Base-by-base conservation (phyloP, 2,329 filamentous ascomycete genomes). In the Fusarium sp. region DNA sequence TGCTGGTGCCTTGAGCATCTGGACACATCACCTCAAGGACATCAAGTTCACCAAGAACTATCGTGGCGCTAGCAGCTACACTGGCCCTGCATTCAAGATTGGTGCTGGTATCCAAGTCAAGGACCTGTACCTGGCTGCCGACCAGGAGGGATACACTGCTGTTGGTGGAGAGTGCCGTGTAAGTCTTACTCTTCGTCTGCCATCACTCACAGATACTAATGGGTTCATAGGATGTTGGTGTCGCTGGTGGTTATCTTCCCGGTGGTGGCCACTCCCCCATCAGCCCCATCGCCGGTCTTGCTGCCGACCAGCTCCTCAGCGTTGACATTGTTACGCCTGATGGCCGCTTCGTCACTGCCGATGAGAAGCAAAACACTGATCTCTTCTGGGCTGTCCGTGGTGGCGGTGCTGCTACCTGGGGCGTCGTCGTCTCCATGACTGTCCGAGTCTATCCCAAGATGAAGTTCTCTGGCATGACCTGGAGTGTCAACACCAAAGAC, bases 361-460 rank as follows among this genome's bases (percentile, higher is more conserved):
- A 69, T 0, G 59, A 75, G 60, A 69, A 80, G 5, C 69, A 85
- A 15, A 87, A 90, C 66, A 63, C 81, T 0, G 89, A 91, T 59
- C 82, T 92, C 6, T 91, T 89, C 81, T 92, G 89, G 89, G 90
- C 90, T 13, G 79, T 91, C 1, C 83, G 84, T 41, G 89, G 89
- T 7, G 89, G 89, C 4, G 89, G 90, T 5, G 86, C 85, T 14
- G 84, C 81, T 47, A 86, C 83, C 8, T 87, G 82, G 67, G 85
- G 85, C 3, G 82, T 87, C 8, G 85, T 85, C 12, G 77, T 81
- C 30, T 84, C 82, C 5, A 75, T 83, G 58, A 80, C 80, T 4
- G 79, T 84, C 41, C 80, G 79, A 14, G 80, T 80, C 7, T 81
- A 83, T 56, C 79, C 65, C 18, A 81, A 80, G 66, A 78, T 80